Evolutionary conservation across 2,329 filamentous ascomycete species (phyloP).

Genomic region (Colletotrichum lindemuthianum): DNA sequence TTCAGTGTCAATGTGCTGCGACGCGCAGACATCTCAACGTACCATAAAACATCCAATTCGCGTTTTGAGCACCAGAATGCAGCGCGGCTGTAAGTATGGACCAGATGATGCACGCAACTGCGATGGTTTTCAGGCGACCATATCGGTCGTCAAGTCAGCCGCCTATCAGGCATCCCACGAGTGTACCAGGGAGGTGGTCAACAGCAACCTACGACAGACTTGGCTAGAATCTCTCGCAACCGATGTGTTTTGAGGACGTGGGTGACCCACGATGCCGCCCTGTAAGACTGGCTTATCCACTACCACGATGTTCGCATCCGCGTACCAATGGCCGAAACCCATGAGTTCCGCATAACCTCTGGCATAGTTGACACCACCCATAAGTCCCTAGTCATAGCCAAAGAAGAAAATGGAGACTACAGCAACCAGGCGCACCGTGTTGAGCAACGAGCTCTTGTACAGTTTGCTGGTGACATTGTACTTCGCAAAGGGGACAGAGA

Average conservation of each 20-base stretch:
- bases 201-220: constrained; percentile 38
- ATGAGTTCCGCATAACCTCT: constrained; percentile 72
- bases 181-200: constrained; percentile 64
- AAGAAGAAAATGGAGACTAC: constrained; percentile 76
- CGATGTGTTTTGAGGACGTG: constrained; percentile 50
- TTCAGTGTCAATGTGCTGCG: neutral
- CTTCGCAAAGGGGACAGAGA: constrained; percentile 7
- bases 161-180: constrained; percentile 70
- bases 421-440: constrained; percentile 71
- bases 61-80: constrained; percentile 73
- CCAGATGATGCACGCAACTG: constrained; percentile 64
- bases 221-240: neutral
- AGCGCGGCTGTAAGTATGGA: constrained; percentile 69
- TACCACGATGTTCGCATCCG: constrained; percentile 57
- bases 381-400: constrained; percentile 66
- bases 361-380: constrained; percentile 74
- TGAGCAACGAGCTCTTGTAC: constrained; percentile 65
- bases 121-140: constrained; percentile 73
- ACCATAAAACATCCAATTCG: constrained; percentile 73
- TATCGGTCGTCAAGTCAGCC: constrained; percentile 72
- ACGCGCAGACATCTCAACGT: constrained; percentile 52
- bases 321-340: constrained; percentile 69
- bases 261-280: constrained; percentile 65
- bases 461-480: constrained; percentile 58
- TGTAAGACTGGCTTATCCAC: constrained; percentile 64